These are phyloP conservation scores for Xerocomellus intermedius DNA, from an alignment of 768 basidiomycete genomes.

Conservation along the genomic window DNA sequence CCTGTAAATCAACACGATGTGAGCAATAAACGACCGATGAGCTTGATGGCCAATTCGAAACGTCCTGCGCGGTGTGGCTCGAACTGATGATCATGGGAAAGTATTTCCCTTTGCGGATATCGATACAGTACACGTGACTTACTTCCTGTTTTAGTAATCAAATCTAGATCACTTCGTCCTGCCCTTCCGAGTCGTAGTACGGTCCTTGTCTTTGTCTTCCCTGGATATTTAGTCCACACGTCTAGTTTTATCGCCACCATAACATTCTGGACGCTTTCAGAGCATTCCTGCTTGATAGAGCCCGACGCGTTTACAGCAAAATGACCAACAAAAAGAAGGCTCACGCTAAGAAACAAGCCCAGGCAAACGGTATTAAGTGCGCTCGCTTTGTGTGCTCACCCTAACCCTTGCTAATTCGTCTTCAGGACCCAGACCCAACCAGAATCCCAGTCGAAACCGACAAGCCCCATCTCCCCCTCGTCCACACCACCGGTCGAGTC, in stretches of 20 bases:
- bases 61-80: background rate
- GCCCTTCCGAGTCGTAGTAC: background rate
- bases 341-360: slow-evolving; percentile 28
- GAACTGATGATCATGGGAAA: slow-evolving; percentile 5
- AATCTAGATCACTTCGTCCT: too few species aligned
- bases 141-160: background rate
- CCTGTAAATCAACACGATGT: background rate
- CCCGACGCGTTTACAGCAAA: slow-evolving; percentile 1
- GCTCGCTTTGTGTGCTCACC: background rate
- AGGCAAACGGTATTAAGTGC: slow-evolving; percentile 28
- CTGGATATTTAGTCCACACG: background rate
- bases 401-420: slow-evolving; percentile 5
- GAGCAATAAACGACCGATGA: background rate
- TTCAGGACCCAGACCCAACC: slow-evolving; percentile 18
- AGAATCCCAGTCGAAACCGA: slow-evolving; percentile 4
- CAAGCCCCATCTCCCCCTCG: slow-evolving; percentile 19
- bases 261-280: slow-evolving; percentile 11
- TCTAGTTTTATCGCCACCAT: background rate
- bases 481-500: slow-evolving; percentile 8
- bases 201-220: background rate
- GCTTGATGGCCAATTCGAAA: background rate
- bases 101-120: slow-evolving; percentile 2
- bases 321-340: slow-evolving; percentile 35
- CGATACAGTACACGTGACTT: slow-evolving; percentile 5
- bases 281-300: background rate